These are phyloP conservation scores for Penicillium italicum DNA, from an alignment of 2,329 filamentous ascomycete species.

Conservation along the genomic window DNA sequence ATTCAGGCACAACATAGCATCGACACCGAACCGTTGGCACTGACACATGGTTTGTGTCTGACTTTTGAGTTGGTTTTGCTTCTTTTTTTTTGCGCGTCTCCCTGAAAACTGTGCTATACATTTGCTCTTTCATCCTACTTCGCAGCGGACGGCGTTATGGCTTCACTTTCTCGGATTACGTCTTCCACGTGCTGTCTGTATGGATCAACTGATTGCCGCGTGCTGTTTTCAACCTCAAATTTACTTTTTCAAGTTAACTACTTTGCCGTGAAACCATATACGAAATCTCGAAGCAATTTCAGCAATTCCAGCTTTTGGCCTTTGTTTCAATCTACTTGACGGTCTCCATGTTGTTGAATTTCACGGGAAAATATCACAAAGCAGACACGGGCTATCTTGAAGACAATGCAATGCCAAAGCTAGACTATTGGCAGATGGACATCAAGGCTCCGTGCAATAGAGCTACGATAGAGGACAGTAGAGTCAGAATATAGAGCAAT, in stretches of 20 bases:
- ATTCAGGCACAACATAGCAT: slow-evolving; percentile 4
- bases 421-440: neutral
- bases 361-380: neutral
- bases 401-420: neutral
- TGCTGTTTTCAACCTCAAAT: slow-evolving; percentile 2
- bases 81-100: slow-evolving; percentile 2
- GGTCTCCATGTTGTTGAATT: neutral
- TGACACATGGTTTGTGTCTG: slow-evolving; percentile 11
- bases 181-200: slow-evolving; percentile 1
- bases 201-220: neutral
- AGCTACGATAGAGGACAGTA: neutral
- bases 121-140: slow-evolving; percentile 11
- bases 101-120: slow-evolving; percentile 17
- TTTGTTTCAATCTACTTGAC: neutral
- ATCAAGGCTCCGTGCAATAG: too few species aligned
- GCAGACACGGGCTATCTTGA: neutral
- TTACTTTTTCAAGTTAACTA: neutral
- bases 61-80: slow-evolving; percentile 3
- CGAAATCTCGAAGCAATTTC: neutral
- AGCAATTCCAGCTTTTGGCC: neutral
- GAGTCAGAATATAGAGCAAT: neutral
- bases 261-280: neutral
- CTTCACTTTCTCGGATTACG: slow-evolving; percentile 4
- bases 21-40: neutral
- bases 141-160: slow-evolving; percentile 27